These are phyloP conservation scores for Dictyostelium intermedium DNA, from an alignment of 78 protist species.

Conservation along the genomic window DNA sequence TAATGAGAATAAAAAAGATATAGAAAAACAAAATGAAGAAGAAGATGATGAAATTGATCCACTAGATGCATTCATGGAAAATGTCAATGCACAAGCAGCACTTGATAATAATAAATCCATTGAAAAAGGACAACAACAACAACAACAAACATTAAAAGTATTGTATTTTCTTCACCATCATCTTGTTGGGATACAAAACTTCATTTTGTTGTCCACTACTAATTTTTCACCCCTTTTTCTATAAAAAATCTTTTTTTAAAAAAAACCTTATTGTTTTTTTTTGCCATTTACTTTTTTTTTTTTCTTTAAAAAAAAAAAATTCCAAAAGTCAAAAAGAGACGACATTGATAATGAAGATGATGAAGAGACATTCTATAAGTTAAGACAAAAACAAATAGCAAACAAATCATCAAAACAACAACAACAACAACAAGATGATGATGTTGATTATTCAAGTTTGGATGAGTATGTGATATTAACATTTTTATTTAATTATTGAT, in stretches of 20 bases:
- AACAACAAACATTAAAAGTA: background rate
- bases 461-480: conserved; percentile 24
- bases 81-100: background rate
- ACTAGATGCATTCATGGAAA: conserved; percentile 75
- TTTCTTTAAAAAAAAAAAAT: background rate
- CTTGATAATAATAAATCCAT: background rate
- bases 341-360: conserved; percentile 73
- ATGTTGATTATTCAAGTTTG: conserved; percentile 1
- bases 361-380: conserved; percentile 42
- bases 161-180: background rate
- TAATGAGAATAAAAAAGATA: background rate
- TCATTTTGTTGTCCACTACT: background rate
- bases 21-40: background rate
- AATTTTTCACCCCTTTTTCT: background rate
- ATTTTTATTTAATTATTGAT: no score
- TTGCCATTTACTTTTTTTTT: background rate
- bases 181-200: background rate
- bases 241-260: background rate
- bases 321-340: conserved; percentile 36
- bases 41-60: conserved; percentile 78
- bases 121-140: conserved; percentile 3
- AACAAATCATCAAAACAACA: background rate
- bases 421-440: conserved; percentile 15
- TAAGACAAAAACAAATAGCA: conserved; percentile 20
- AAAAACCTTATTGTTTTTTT: background rate